Conservation (phyloP, 73 alveolate species). For the Paramecium tetraurelia region DNA sequence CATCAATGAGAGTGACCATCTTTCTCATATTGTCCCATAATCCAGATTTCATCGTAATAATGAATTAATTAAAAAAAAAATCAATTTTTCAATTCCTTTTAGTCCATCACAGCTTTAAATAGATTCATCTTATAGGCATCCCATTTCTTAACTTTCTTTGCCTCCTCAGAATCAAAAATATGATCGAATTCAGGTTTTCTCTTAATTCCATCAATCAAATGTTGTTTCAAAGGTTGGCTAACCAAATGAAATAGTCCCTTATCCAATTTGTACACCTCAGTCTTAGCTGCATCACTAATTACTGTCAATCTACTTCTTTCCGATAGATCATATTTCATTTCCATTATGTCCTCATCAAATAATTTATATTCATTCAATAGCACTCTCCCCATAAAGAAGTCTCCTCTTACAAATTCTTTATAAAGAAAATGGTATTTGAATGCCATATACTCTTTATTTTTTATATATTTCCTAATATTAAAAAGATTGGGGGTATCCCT, state of each 20-base stretch:
- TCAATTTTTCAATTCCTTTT: conserved; percentile 28
- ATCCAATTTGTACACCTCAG: conserved; percentile 53
- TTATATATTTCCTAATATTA: conserved; percentile 13
- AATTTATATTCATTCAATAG: conserved; percentile 46
- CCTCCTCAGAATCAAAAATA: conserved; percentile 21
- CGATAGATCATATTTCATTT: conserved; percentile 33
- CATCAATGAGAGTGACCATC: conserved; percentile 65
- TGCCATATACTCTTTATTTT: conserved; percentile 44
- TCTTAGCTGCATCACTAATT: conserved; percentile 60
- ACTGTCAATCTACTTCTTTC: conserved; percentile 49
- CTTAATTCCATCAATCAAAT: conserved; percentile 56
- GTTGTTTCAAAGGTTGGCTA: conserved; percentile 24
- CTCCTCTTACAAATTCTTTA: conserved; percentile 59
- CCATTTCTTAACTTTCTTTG: conserved; percentile 48
- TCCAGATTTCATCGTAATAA: conserved; percentile 50
- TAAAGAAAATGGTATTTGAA: conserved; percentile 29
- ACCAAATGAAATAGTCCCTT: conserved; percentile 51
- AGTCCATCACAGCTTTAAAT: conserved; percentile 49
- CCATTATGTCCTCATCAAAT: conserved; percentile 50
- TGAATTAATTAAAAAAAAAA: neutral
- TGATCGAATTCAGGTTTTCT: conserved; percentile 57
- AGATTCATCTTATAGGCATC: conserved; percentile 57
- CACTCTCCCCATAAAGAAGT: conserved; percentile 62
- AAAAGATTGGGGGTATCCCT: conserved; percentile 2
- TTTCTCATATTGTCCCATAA: conserved; percentile 62